phyloP scores from a whole-genome alignment of 2,329 filamentous ascomycete genomes.

The Canariomyces notabilis region DNA sequence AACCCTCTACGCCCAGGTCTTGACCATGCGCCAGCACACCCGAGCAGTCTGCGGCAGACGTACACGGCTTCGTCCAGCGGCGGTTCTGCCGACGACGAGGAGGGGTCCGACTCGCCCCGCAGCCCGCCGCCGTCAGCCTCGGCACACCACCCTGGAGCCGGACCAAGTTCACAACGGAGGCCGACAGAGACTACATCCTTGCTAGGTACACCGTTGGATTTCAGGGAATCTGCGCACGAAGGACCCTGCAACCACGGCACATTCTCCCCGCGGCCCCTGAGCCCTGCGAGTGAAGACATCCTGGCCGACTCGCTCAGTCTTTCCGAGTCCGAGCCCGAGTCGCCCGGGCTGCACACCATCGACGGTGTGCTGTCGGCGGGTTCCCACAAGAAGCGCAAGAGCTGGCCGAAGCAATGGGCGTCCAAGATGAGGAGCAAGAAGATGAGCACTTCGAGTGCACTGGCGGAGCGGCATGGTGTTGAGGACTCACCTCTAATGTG shows the following conservation, averaged over 20 bases:
- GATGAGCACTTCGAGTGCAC: constrained; percentile 65
- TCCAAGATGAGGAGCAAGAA: constrained; percentile 56
- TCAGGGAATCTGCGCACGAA: constrained; percentile 37
- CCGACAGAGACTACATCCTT: constrained; percentile 49
- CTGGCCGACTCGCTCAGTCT: constrained; percentile 21
- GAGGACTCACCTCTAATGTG: constrained; percentile 71
- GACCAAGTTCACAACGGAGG: constrained; percentile 20
- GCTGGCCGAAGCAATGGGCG: constrained; percentile 47
- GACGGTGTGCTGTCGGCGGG: constrained; percentile 36
- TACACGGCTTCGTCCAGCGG: constrained; percentile 30
- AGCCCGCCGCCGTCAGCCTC: constrained; percentile 12
- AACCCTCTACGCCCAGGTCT: constrained; percentile 14
- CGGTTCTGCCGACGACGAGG: constrained; percentile 13
- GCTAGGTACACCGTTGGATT: constrained; percentile 34
- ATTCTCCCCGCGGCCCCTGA: constrained; percentile 63
- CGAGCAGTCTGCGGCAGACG: constrained; percentile 44
- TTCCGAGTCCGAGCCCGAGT: constrained; percentile 28
- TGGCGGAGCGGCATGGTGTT: constrained; percentile 69
- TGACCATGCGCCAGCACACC: constrained; percentile 39
- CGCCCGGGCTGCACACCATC: constrained; percentile 32
- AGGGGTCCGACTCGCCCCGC: neutral
- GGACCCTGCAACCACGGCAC: constrained; percentile 66
- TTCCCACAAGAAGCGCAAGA: constrained; percentile 36
- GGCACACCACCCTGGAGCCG: constrained; percentile 21
- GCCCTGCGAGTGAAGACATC: constrained; percentile 39